These are phyloP conservation scores for Abortiporus biennis DNA, from an alignment of 1,284 basidiomycete species.

Conservation along the genomic window DNA sequence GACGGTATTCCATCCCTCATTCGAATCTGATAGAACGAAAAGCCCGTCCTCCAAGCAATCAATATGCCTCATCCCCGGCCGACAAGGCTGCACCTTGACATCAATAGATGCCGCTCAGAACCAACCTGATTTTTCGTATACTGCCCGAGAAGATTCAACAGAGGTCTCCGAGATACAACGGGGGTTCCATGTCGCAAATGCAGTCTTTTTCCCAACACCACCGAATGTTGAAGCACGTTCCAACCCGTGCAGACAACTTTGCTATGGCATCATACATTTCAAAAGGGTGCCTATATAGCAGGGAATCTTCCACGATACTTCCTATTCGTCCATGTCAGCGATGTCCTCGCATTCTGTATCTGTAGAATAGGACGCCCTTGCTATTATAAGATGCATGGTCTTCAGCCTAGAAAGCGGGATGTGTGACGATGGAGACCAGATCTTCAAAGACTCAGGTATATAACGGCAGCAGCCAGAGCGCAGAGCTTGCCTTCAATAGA, in stretches of 20 bases:
- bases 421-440: no score
- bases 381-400: no score
- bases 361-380: no score
- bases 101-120: no score
- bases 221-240: slow-evolving; percentile 2
- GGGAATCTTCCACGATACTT: background rate
- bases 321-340: slow-evolving; percentile 4
- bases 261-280: slow-evolving; percentile 3
- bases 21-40: slow-evolving; percentile 21
- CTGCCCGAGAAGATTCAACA: no score
- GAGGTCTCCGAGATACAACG: slow-evolving; percentile 1
- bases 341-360: slow-evolving; percentile 1
- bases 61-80: slow-evolving; percentile 8
- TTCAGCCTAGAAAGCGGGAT: no score
- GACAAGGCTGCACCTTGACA: background rate
- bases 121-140: background rate
- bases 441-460: no score
- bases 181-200: slow-evolving; percentile 1
- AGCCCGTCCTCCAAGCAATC: slow-evolving; percentile 11
- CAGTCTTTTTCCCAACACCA: background rate
- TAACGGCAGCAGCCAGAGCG: no score
- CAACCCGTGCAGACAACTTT: background rate
- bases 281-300: no score
- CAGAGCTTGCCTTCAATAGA: no score
- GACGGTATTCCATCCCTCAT: slow-evolving; percentile 10